A percentile compares a stretch with the other conserved stretches of the same genome.
phyloP scores from a whole-genome alignment of 306 rosid species.

The Lotus japonicus region DNA sequence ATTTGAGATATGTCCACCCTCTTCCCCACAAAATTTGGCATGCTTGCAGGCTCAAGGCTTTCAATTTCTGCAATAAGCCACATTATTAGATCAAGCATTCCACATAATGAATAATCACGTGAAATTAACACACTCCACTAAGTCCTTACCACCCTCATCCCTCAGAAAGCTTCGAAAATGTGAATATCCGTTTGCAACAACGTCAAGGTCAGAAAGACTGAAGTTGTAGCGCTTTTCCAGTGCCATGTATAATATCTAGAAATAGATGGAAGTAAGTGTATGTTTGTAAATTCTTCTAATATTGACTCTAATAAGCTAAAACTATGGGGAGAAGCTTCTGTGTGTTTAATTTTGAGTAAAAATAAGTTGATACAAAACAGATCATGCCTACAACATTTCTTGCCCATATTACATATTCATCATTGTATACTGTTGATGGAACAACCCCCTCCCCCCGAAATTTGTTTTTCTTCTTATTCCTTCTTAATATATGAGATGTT shows the following conservation, averaged over 20 bases:
- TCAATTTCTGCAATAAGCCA: conserved; percentile 42
- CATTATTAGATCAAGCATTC: conserved; percentile 5
- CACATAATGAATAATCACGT: neutral
- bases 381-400: no score
- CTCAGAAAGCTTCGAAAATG: conserved; percentile 62
- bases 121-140: neutral
- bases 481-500: no score
- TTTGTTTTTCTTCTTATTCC: no score
- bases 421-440: no score
- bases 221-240: conserved; percentile 90
- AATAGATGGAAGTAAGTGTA: conserved; percentile 1
- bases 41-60: conserved; percentile 1
- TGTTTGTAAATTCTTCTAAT: no score
- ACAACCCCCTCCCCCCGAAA: no score
- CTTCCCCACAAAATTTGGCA: conserved; percentile 51
- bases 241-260: conserved; percentile 69
- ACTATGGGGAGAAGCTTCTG: no score
- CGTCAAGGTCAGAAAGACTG: conserved; percentile 69
- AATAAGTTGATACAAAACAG: no score
- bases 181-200: conserved; percentile 74
- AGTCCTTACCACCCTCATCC: conserved; percentile 45
- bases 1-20: conserved; percentile 47
- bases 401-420: no score
- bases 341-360: no score
- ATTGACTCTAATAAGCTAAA: no score